Evolutionary conservation across 306 rosid species (phyloP).

Genomic region (Myrica gale): DNA sequence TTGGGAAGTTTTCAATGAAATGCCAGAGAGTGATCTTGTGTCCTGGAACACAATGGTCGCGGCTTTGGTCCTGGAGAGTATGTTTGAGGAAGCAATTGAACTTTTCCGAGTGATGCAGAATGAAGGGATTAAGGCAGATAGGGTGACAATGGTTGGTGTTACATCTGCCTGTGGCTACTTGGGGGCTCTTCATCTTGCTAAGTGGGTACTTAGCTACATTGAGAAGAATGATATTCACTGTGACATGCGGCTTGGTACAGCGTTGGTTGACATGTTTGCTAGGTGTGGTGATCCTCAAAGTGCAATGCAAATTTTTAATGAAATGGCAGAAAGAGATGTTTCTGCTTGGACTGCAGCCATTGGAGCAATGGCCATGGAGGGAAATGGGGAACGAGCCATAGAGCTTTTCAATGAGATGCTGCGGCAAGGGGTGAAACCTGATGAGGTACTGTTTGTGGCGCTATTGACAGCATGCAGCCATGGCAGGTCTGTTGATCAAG

Average conservation of each 20-base stretch:
- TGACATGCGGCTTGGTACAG: conserved; percentile 72
- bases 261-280: conserved; percentile 78
- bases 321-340: conserved; percentile 52
- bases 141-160: conserved; percentile 71
- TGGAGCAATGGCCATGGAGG: conserved; percentile 76
- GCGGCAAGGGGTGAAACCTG: conserved; percentile 53
- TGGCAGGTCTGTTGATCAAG: conserved; percentile 61
- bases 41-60: conserved; percentile 80
- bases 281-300: conserved; percentile 63
- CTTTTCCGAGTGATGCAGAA: conserved; percentile 66
- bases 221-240: conserved; percentile 44
- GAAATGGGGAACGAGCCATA: conserved; percentile 56
- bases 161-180: conserved; percentile 81
- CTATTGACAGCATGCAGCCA: conserved; percentile 71
- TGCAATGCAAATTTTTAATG: conserved; percentile 54
- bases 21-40: conserved; percentile 60
- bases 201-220: conserved; percentile 56
- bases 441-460: conserved; percentile 65
- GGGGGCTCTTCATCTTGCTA: conserved; percentile 66
- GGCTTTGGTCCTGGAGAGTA: conserved; percentile 59
- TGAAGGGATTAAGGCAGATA: conserved; percentile 52
- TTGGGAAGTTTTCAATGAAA: conserved; percentile 52
- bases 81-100: conserved; percentile 65
- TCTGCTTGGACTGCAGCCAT: conserved; percentile 83
- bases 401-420: conserved; percentile 64